Evolutionary conservation across 2,329 filamentous ascomycete genomes (phyloP).

Genomic region (Trichoderma arundinaceum): DNA sequence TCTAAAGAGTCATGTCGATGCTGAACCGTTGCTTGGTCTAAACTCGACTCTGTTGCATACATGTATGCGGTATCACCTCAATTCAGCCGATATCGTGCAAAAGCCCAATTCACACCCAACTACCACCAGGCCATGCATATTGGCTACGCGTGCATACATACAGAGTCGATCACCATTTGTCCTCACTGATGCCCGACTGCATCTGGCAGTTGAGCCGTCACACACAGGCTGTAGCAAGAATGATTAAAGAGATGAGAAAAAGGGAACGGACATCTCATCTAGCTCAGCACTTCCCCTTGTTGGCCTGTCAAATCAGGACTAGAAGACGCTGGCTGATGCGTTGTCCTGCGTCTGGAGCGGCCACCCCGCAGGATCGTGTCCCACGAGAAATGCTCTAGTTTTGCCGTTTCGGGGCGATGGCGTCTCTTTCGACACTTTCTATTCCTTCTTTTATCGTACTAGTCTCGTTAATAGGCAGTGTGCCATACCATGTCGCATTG

Average conservation of each 20-base stretch:
- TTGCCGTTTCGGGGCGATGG: not conserved
- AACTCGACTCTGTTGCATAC: not conserved
- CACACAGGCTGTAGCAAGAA: not conserved
- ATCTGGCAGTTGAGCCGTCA: not conserved
- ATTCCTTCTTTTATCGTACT: not conserved
- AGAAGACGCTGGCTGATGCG: constrained; percentile 30
- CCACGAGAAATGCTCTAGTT: not conserved
- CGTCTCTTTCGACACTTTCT: not conserved
- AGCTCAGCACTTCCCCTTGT: not conserved
- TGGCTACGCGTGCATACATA: not conserved
- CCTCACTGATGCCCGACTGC: not conserved
- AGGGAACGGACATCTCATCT: not conserved
- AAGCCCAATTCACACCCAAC: constrained; percentile 33
- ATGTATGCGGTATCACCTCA: not conserved
- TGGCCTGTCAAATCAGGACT: constrained; percentile 3
- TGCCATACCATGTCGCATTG: not conserved
- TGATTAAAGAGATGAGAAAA: not conserved
- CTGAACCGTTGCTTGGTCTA: not conserved
- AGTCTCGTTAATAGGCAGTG: not conserved
- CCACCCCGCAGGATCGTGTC: constrained; percentile 25
- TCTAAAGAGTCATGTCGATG: not conserved
- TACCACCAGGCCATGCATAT: not conserved
- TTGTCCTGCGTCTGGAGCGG: constrained; percentile 33
- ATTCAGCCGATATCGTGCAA: constrained; percentile 11
- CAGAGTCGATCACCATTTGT: not conserved